A percentile compares a stretch with the other conserved stretches of the same genome.
Evolutionary conservation across 228 moss, liverwort and hornwort species (phyloP).

Genomic region (Sphagnum fallax): DNA sequence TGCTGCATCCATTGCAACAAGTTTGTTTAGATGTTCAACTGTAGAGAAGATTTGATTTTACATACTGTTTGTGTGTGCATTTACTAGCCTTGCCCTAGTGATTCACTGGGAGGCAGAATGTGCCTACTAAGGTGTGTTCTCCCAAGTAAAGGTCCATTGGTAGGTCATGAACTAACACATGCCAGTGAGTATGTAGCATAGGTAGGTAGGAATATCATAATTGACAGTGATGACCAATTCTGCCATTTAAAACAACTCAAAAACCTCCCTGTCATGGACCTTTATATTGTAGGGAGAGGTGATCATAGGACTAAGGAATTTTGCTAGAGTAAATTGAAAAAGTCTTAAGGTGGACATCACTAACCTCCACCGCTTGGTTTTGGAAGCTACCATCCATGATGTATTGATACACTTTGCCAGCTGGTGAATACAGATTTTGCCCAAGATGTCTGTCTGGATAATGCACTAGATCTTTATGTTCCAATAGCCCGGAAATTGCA

Average conservation of each 20-base stretch:
- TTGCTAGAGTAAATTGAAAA: neutral
- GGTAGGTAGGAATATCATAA: neutral
- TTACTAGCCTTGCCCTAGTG: neutral
- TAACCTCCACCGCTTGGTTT: constrained; percentile 17
- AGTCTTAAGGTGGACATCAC: neutral
- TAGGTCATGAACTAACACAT: neutral
- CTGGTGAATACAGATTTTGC: constrained; percentile 20
- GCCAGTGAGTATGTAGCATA: neutral
- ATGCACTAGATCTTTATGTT: constrained; percentile 20
- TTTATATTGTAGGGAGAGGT: too few species aligned
- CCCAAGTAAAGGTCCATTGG: neutral
- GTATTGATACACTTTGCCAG: constrained; percentile 22
- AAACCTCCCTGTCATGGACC: too few species aligned
- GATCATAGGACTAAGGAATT: neutral
- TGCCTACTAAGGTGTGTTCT: neutral
- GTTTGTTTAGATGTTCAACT: neutral
- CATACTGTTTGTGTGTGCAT: neutral
- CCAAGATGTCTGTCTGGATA: constrained; percentile 20
- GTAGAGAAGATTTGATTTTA: neutral
- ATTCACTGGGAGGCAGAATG: neutral
- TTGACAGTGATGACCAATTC: neutral
- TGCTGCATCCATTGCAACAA: constrained; percentile 3
- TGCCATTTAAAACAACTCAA: too few species aligned
- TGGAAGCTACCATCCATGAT: constrained; percentile 42
- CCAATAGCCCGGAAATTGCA: constrained; percentile 29